Conservation (phyloP, 1,284 basidiomycete genomes). For the Naganishia cerealis region DNA sequence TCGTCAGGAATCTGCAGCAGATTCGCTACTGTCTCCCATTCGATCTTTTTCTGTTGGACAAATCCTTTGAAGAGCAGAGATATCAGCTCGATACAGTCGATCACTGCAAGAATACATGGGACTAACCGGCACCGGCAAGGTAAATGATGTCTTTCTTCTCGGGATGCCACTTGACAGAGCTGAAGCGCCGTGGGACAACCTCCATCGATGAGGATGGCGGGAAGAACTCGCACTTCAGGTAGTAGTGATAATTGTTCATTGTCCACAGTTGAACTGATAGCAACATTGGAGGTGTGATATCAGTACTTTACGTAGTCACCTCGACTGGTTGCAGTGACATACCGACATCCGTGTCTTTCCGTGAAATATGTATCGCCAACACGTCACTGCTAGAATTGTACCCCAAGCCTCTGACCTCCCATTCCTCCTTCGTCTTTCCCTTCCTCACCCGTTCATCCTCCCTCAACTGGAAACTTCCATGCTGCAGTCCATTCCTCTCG, state of each 20-base stretch:
- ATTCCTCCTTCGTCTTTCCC: constrained; percentile 47
- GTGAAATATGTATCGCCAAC: constrained; percentile 78
- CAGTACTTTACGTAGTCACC: not conserved
- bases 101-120: constrained; percentile 4
- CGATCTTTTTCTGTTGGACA: constrained; percentile 64
- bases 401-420: constrained; percentile 69
- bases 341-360: constrained; percentile 66
- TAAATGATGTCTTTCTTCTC: constrained; percentile 71
- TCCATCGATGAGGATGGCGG: constrained; percentile 54
- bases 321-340: constrained; percentile 41
- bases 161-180: constrained; percentile 78
- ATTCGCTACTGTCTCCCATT: constrained; percentile 75
- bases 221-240: constrained; percentile 82
- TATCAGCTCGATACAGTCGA: not conserved
- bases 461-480: constrained; percentile 81
- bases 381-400: constrained; percentile 91
- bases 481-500: constrained; percentile 87
- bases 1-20: constrained; percentile 67
- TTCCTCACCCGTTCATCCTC: constrained; percentile 52
- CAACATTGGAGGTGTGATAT: constrained; percentile 4
- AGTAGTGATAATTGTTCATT: constrained; percentile 94
- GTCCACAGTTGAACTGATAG: constrained; percentile 86
- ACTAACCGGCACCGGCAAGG: constrained; percentile 67
- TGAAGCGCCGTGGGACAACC: constrained; percentile 60
- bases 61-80: constrained; percentile 56